Conservation (phyloP, 768 basidiomycete species). For the Termitomyces sp. region DNA sequence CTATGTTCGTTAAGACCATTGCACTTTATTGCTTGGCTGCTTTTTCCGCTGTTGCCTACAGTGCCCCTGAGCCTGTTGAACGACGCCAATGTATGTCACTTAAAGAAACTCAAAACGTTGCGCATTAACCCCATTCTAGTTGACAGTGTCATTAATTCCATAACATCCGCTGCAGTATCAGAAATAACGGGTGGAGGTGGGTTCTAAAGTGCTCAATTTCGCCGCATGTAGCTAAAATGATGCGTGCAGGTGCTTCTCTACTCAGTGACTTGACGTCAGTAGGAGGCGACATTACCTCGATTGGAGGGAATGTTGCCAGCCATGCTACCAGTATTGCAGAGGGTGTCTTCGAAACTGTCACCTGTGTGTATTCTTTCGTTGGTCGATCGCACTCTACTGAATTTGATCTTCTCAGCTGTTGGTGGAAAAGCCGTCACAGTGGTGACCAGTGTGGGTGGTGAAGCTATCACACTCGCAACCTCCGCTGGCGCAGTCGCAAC, state of each 20-base stretch:
- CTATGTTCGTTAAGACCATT: constrained; percentile 37
- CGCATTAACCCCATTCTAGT: constrained; percentile 21
- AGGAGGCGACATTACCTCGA: constrained; percentile 23
- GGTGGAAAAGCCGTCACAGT: constrained; percentile 51
- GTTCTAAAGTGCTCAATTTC: background rate
- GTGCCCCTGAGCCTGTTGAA: constrained; percentile 29
- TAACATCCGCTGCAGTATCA: constrained; percentile 30
- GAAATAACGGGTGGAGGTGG: constrained; percentile 24
- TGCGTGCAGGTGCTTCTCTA: constrained; percentile 29
- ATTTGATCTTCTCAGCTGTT: constrained; percentile 34
- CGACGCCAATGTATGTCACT: constrained; percentile 39
- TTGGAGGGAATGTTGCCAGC: constrained; percentile 22
- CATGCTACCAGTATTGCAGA: constrained; percentile 25
- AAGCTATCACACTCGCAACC: constrained; percentile 53
- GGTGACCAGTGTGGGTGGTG: constrained; percentile 53
- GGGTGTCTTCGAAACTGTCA: constrained; percentile 32
- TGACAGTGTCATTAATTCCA: constrained; percentile 31
- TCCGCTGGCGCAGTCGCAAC: constrained; percentile 38
- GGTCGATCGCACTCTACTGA: constrained; percentile 11
- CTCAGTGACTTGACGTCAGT: constrained; percentile 26
- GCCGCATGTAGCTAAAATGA: background rate
- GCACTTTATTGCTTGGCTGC: constrained; percentile 30
- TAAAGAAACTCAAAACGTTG: background rate
- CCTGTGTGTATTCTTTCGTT: constrained; percentile 22
- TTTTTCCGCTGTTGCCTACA: constrained; percentile 27